Conservation (phyloP, 495 filamentous ascomycete genomes). For the Penicilliopsis zonata region DNA sequence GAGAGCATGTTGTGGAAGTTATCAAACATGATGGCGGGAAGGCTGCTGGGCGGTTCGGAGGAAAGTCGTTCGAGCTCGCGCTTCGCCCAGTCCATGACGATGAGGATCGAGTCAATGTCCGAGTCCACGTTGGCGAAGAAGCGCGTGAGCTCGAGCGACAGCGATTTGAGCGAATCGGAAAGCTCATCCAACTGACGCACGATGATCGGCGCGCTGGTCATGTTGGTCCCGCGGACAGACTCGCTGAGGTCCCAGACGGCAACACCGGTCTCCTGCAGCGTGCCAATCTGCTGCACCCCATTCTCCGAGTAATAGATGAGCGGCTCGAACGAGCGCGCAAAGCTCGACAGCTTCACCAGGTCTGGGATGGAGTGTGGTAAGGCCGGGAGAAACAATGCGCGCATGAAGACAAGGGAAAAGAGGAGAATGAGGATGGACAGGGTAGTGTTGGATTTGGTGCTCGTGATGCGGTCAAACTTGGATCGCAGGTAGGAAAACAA, state of each 20-base stretch:
- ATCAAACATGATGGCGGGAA: conserved; percentile 55
- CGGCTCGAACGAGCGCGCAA: conserved; percentile 82
- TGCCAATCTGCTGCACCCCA: conserved; percentile 69
- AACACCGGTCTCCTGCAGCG: conserved; percentile 77
- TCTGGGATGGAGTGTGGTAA: conserved; percentile 62
- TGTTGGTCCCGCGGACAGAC: conserved; percentile 74
- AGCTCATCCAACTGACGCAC: conserved; percentile 73
- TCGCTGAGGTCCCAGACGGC: conserved; percentile 90
- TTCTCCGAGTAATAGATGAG: conserved; percentile 87
- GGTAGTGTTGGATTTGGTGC: conserved; percentile 56
- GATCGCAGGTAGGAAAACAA: conserved; percentile 50
- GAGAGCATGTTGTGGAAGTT: conserved; percentile 71
- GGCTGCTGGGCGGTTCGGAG: conserved; percentile 36
- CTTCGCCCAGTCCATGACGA: conserved; percentile 91
- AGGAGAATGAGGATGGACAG: conserved; percentile 45
- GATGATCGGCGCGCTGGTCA: conserved; percentile 77
- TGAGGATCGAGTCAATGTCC: conserved; percentile 80
- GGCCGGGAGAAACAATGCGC: conserved; percentile 56
- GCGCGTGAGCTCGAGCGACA: conserved; percentile 68
- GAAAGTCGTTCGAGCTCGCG: conserved; percentile 58
- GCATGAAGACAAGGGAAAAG: conserved; percentile 45
- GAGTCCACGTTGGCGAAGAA: conserved; percentile 90
- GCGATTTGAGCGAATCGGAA: conserved; percentile 66
- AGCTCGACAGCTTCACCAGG: conserved; percentile 75
- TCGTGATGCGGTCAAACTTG: conserved; percentile 35